phyloP scores from a whole-genome alignment of 2,329 filamentous ascomycete genomes.

The Botrytis elliptica region DNA sequence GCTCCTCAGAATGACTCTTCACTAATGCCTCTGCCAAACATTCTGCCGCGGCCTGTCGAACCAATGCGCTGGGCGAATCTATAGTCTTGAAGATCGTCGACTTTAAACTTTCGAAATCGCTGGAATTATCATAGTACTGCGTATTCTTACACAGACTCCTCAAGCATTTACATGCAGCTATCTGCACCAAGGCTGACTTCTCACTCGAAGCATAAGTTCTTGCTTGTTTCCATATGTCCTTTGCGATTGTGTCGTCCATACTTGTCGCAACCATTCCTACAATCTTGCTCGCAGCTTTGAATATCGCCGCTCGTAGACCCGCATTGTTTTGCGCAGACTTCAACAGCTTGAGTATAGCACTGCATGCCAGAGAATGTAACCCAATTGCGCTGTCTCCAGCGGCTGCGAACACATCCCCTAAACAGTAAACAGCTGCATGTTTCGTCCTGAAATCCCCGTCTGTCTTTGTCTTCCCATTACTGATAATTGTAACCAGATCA shows the following conservation, averaged over 20 bases:
- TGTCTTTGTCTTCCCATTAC: constrained; percentile 67
- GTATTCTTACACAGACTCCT: constrained; percentile 71
- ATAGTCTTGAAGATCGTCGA: constrained; percentile 80
- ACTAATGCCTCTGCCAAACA: constrained; percentile 82
- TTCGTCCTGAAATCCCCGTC: constrained; percentile 77
- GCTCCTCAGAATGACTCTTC: constrained; percentile 70
- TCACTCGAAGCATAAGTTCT: constrained; percentile 74
- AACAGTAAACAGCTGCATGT: constrained; percentile 82
- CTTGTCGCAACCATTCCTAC: constrained; percentile 71
- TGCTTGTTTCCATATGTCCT: constrained; percentile 91
- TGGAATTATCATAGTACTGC: constrained; percentile 79
- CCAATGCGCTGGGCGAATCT: constrained; percentile 71
- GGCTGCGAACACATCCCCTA: constrained; percentile 87
- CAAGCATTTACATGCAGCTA: constrained; percentile 75
- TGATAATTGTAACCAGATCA: constrained; percentile 73
- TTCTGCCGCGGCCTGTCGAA: constrained; percentile 82
- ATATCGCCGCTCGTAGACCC: constrained; percentile 76
- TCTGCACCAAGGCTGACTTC: constrained; percentile 78
- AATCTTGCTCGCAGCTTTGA: constrained; percentile 73
- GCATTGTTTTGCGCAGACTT: constrained; percentile 79
- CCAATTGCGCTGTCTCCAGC: constrained; percentile 91
- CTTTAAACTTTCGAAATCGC: constrained; percentile 88
- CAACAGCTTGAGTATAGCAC: constrained; percentile 71
- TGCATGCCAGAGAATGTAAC: constrained; percentile 72
- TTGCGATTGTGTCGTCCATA: constrained; percentile 79